These are phyloP conservation scores for Candida pseudoglaebosa DNA, from an alignment of 805 yeast species.

Conservation along the genomic window DNA sequence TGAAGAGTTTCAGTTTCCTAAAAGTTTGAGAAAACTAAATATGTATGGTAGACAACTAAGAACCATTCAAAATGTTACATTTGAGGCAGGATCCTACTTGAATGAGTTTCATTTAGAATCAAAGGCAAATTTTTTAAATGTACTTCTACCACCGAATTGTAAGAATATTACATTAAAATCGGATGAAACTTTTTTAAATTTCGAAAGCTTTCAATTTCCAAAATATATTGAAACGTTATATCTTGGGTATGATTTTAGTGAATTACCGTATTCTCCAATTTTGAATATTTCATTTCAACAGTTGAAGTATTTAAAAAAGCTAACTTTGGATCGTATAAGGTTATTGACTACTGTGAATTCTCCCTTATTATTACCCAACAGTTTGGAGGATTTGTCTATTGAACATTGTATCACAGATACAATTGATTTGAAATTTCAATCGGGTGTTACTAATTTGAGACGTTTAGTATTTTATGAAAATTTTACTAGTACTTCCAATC, in stretches of 20 bases:
- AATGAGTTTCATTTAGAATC: neutral
- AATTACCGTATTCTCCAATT: neutral
- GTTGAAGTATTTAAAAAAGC: neutral
- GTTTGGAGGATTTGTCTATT: neutral
- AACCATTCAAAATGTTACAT: constrained; percentile 1
- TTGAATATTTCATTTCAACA: neutral
- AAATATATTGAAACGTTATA: neutral
- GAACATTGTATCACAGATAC: neutral
- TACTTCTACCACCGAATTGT: constrained; percentile 1
- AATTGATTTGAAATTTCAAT: constrained; percentile 1
- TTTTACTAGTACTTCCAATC: neutral
- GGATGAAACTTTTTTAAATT: neutral
- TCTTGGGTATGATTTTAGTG: neutral
- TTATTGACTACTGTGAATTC: neutral
- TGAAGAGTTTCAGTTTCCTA: neutral
- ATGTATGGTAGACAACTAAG: neutral
- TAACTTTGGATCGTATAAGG: neutral
- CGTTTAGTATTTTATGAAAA: neutral
- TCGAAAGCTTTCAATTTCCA: neutral
- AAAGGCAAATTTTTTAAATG: neutral
- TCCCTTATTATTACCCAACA: neutral
- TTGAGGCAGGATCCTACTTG: constrained; percentile 1
- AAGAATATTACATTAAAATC: neutral
- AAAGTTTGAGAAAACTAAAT: neutral
- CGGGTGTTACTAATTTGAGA: constrained; percentile 1